phyloP scores from a whole-genome alignment of 2,329 filamentous ascomycete genomes.

The Lachnellula willkommii region DNA sequence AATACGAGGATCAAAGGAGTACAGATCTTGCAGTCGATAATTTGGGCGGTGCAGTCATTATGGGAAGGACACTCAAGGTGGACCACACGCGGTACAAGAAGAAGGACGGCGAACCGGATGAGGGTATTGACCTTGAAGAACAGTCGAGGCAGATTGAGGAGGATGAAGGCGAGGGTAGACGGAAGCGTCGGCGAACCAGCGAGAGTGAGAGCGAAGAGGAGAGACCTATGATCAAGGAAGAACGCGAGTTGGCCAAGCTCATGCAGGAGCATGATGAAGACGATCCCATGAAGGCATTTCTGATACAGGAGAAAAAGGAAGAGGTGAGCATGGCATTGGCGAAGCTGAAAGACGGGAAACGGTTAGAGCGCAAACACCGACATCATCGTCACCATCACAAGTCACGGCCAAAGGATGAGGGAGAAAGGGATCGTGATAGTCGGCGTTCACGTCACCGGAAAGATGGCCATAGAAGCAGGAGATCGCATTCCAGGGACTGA shows the following conservation, averaged over 20 bases:
- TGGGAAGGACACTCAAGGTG: conserved; percentile 75
- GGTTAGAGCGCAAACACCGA: conserved; percentile 19
- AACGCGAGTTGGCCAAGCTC: conserved; percentile 70
- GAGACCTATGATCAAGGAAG: conserved; percentile 70
- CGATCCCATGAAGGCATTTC: conserved; percentile 91
- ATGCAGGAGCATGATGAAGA: conserved; percentile 84
- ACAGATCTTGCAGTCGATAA: conserved; percentile 96
- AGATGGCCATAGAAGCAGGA: conserved; percentile 15
- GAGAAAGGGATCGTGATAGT: conserved; percentile 3
- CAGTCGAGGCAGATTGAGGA: conserved; percentile 29
- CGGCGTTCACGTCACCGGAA: conserved; percentile 13
- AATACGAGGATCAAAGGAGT: conserved; percentile 96
- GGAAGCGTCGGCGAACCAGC: conserved; percentile 31
- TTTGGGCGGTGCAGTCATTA: conserved; percentile 76
- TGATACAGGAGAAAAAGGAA: conserved; percentile 87
- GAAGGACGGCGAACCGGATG: conserved; percentile 69
- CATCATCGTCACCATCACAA: conserved; percentile 24
- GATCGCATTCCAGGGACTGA: conserved; percentile 17
- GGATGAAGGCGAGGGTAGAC: conserved; percentile 40
- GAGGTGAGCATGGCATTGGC: conserved; percentile 70
- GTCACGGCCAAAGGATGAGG: conserved; percentile 16
- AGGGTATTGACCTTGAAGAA: conserved; percentile 49
- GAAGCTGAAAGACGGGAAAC: conserved; percentile 38
- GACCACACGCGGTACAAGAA: conserved; percentile 92
- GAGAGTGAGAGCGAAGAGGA: conserved; percentile 38